These are phyloP conservation scores for Bremia lactucae DNA, from an alignment of 352 stramenopile species.

Conservation along the genomic window DNA sequence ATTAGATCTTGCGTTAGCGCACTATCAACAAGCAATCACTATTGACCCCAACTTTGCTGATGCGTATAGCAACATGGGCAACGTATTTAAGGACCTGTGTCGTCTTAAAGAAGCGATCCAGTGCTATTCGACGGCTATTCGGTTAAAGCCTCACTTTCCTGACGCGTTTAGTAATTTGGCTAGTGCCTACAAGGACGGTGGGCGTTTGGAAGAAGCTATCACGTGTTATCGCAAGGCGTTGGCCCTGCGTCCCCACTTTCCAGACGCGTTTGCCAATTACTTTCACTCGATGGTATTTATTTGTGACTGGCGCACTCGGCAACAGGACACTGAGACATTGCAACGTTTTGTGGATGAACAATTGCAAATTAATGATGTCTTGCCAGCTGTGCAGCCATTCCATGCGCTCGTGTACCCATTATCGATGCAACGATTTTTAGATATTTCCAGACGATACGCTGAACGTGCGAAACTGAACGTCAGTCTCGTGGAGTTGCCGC, in stretches of 20 bases:
- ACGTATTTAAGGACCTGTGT: conserved; percentile 89
- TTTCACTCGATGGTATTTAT: conserved; percentile 88
- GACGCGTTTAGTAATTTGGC: conserved; percentile 90
- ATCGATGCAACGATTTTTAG: conserved; percentile 59
- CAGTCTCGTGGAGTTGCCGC: conserved; percentile 70
- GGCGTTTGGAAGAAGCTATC: conserved; percentile 84
- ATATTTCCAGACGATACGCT: conserved; percentile 69
- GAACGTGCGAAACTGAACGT: conserved; percentile 83
- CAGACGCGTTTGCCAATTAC: conserved; percentile 88
- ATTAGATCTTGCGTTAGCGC: conserved; percentile 86
- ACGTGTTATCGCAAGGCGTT: conserved; percentile 89
- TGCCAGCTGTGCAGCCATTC: conserved; percentile 89
- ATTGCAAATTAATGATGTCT: conserved; percentile 34
- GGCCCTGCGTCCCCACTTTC: conserved; percentile 82
- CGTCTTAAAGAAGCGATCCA: conserved; percentile 82
- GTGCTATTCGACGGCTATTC: conserved; percentile 85
- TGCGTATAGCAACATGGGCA: conserved; percentile 91
- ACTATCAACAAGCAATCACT: conserved; percentile 90
- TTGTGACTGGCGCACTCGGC: conserved; percentile 85
- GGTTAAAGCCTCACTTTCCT: conserved; percentile 82
- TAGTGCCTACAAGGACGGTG: conserved; percentile 88
- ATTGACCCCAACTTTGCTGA: conserved; percentile 89
- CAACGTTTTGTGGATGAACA: conserved; percentile 54
- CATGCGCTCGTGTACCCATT: conserved; percentile 88
- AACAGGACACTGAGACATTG: conserved; percentile 68